phyloP scores from a whole-genome alignment of 73 alveolate species.

The Uronychia setigera region DNA sequence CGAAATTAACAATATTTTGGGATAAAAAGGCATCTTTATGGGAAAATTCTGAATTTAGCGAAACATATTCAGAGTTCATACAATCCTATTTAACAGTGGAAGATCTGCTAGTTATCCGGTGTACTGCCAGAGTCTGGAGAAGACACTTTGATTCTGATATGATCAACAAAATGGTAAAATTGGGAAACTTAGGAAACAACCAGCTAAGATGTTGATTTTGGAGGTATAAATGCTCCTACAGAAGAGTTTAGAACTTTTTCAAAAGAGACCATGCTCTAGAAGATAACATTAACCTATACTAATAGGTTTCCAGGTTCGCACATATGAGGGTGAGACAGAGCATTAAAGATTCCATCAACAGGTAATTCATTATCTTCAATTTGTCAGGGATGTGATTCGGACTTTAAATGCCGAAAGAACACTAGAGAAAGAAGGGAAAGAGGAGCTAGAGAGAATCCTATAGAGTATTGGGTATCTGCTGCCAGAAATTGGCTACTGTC shows the following conservation, averaged over 20 bases:
- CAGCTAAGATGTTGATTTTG: background rate
- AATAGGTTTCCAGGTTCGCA: background rate
- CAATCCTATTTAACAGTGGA: no score
- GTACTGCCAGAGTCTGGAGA: no score
- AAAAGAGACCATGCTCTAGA: background rate
- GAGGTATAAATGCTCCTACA: background rate
- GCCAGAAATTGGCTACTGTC: conserved; percentile 79
- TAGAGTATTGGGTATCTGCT: conserved; percentile 28
- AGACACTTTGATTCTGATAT: no score
- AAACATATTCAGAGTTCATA: no score
- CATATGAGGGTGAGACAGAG: background rate
- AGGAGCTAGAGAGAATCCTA: conserved; percentile 17
- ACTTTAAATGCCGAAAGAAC: conserved; percentile 6
- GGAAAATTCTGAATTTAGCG: no score
- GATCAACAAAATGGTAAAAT: no score
- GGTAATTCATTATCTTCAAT: background rate
- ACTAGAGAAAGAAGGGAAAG: conserved; percentile 8
- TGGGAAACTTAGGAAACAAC: no score
- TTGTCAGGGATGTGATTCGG: background rate
- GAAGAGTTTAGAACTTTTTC: background rate
- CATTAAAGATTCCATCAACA: background rate
- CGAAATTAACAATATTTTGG: no score
- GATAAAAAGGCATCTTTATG: no score
- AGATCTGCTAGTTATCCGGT: no score
- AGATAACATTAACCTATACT: background rate